These are phyloP conservation scores for Syzygium grande DNA, from an alignment of 345 rosid species.

Conservation along the genomic window DNA sequence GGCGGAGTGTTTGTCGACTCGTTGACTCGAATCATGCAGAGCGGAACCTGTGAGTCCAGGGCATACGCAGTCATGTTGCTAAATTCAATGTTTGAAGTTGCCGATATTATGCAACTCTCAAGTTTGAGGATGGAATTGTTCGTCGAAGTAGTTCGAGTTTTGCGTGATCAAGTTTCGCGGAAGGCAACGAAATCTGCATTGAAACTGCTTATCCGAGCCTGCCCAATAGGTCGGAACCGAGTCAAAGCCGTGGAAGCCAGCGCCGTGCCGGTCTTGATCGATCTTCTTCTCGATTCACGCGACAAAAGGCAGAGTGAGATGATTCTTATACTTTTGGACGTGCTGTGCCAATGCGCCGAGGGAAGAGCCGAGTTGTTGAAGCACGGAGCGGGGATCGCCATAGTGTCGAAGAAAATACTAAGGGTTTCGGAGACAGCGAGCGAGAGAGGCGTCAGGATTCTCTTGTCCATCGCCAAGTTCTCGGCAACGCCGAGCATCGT, in stretches of 20 bases:
- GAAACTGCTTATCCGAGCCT: conserved; percentile 27
- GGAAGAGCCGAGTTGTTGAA: conserved; percentile 63
- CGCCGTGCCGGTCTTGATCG: conserved; percentile 39
- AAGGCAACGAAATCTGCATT: conserved; percentile 59
- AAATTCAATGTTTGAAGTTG: conserved; percentile 34
- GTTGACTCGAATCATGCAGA: conserved; percentile 38
- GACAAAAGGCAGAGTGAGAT: conserved; percentile 44
- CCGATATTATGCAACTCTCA: conserved; percentile 48
- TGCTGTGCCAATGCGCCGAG: conserved; percentile 59
- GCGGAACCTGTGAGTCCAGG: conserved; percentile 32
- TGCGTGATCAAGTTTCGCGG: conserved; percentile 41
- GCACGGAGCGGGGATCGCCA: conserved; percentile 61
- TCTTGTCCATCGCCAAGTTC: conserved; percentile 47
- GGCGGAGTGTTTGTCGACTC: conserved; percentile 33
- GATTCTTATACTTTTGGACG: conserved; percentile 40
- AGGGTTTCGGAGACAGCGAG: conserved; percentile 57
- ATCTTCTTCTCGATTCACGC: conserved; percentile 52
- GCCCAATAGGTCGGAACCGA: conserved; percentile 70
- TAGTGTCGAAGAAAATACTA: conserved; percentile 65
- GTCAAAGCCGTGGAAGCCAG: conserved; percentile 56
- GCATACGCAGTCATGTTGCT: conserved; percentile 37
- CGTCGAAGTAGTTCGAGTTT: conserved; percentile 34
- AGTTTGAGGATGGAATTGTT: conserved; percentile 24
- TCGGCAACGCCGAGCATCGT: conserved; percentile 41
- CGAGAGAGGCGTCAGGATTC: conserved; percentile 54